These are phyloP conservation scores for Phytophthora capsici DNA, from an alignment of 352 stramenopile species.

Conservation along the genomic window DNA sequence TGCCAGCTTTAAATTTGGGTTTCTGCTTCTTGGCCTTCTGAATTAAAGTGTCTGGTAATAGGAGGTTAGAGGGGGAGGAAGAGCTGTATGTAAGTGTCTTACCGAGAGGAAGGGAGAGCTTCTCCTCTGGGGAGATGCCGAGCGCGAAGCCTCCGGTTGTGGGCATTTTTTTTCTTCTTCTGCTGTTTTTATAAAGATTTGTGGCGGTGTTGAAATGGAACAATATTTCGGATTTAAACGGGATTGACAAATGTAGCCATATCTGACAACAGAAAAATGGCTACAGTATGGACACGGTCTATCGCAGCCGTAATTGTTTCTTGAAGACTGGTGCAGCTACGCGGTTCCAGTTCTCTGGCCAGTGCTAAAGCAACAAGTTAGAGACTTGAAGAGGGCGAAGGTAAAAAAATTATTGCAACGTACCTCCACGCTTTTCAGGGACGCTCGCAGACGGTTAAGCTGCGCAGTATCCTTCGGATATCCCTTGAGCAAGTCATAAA, in stretches of 20 bases:
- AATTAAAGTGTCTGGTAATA: conserved; percentile 48
- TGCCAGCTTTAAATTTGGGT: conserved; percentile 17
- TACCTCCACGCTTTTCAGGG: conserved; percentile 73
- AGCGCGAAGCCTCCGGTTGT: conserved; percentile 44
- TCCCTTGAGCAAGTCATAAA: conserved; percentile 64
- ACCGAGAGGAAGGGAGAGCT: conserved; percentile 64
- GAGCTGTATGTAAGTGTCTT: not conserved
- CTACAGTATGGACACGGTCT: conserved; percentile 1
- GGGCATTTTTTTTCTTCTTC: conserved; percentile 13
- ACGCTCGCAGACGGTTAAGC: conserved; percentile 52
- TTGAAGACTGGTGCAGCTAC: conserved; percentile 70
- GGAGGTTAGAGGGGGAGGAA: not conserved
- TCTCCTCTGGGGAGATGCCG: conserved; percentile 61
- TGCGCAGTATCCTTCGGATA: conserved; percentile 56
- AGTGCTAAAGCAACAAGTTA: conserved; percentile 52
- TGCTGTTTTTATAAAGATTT: conserved; percentile 13
- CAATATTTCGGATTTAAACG: not conserved
- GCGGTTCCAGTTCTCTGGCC: conserved; percentile 79
- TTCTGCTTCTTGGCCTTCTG: conserved; percentile 51
- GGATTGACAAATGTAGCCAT: not conserved
- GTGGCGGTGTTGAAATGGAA: not conserved
- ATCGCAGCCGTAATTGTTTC: conserved; percentile 48
- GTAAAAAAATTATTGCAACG: not conserved
- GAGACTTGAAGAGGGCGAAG: not conserved
- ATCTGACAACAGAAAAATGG: not conserved